phyloP scores from a whole-genome alignment of 495 filamentous ascomycete species.

The Hypoxylon crocopeplum region DNA sequence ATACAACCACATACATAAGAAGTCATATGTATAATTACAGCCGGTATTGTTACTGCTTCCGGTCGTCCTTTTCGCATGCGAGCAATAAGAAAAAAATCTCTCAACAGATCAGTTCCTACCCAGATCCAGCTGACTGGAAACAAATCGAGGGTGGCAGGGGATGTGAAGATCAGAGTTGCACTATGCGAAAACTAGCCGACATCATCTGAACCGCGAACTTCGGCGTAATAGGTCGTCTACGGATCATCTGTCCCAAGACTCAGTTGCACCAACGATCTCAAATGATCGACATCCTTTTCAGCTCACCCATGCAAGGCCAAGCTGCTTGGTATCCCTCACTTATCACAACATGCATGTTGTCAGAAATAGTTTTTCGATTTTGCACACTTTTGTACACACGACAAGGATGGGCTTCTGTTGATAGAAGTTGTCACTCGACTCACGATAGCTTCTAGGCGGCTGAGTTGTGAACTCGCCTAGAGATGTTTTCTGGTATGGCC shows the following conservation, averaged over 20 bases:
- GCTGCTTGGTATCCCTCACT: background rate
- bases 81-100: constrained; percentile 9
- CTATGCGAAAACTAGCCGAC: constrained; percentile 5
- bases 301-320: constrained; percentile 10
- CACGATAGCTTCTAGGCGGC: background rate
- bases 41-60: constrained; percentile 6
- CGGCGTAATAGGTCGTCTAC: constrained; percentile 16
- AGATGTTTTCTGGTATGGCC: background rate
- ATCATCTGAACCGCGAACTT: constrained; percentile 23
- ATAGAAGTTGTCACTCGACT: background rate
- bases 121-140: constrained; percentile 34
- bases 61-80: constrained; percentile 1
- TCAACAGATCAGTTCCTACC: constrained; percentile 17
- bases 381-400: background rate
- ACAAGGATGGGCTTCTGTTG: background rate
- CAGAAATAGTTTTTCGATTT: background rate
- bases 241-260: constrained; percentile 25
- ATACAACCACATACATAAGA: constrained; percentile 11
- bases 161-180: background rate
- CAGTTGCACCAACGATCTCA: constrained; percentile 16
- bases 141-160: constrained; percentile 5
- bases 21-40: constrained; percentile 23
- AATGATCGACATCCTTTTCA: constrained; percentile 27
- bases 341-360: background rate
- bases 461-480: background rate